Conservation (phyloP, 2,329 filamentous ascomycete species). For the Sporothrix pseudoabietina region DNA sequence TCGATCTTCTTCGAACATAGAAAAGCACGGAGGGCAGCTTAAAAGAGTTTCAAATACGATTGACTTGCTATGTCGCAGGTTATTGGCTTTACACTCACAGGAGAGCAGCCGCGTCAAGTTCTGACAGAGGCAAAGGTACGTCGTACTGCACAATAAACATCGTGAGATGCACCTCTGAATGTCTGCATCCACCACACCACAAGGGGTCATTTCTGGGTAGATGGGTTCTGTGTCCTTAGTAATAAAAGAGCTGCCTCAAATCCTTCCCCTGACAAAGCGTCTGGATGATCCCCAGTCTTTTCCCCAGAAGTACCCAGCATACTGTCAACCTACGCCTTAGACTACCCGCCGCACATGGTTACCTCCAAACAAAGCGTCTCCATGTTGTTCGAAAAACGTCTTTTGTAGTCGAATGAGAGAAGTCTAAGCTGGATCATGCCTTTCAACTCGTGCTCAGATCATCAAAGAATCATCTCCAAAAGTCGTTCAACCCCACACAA, state of each 20-base stretch:
- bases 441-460: neutral
- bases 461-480: slow-evolving; percentile 5
- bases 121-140: neutral
- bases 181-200: neutral
- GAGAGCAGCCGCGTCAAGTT: too few species aligned
- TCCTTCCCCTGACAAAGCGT: neutral
- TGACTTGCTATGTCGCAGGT: too few species aligned
- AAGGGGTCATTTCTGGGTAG: neutral
- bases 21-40: too few species aligned
- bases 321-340: neutral
- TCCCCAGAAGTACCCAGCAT: slow-evolving; percentile 10
- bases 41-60: too few species aligned
- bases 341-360: slow-evolving; percentile 13
- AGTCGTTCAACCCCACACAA: neutral
- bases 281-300: neutral
- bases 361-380: neutral
- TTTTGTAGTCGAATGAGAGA: neutral
- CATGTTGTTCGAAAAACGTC: neutral
- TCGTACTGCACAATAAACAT: neutral
- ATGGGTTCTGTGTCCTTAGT: neutral
- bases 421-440: neutral
- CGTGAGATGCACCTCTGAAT: neutral
- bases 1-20: too few species aligned
- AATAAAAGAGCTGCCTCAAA: neutral
- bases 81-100: too few species aligned